Conservation (phyloP, 2,329 filamentous ascomycete species). For the Clarireedia hainanense region DNA sequence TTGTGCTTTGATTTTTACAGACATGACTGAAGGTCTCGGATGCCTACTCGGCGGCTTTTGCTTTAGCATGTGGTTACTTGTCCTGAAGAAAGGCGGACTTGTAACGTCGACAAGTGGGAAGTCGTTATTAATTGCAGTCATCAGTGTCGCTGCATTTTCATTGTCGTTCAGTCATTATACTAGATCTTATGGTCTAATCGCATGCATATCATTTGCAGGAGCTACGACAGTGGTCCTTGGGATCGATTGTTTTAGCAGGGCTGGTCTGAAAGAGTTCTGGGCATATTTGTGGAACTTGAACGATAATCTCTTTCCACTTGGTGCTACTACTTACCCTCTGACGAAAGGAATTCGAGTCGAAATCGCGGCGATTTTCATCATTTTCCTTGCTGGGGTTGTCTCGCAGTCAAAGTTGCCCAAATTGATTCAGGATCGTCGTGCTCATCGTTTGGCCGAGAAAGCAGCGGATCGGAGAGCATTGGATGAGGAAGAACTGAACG, state of each 20-base stretch:
- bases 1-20: constrained; percentile 68
- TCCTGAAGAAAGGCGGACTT: constrained; percentile 67
- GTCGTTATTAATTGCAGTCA: constrained; percentile 65
- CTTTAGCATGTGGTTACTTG: constrained; percentile 65
- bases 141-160: constrained; percentile 61
- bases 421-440: constrained; percentile 57
- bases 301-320: constrained; percentile 67
- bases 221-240: constrained; percentile 73
- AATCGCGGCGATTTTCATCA: constrained; percentile 66
- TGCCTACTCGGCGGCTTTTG: constrained; percentile 36
- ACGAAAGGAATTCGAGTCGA: constrained; percentile 84
- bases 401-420: constrained; percentile 86
- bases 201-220: constrained; percentile 70
- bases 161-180: constrained; percentile 74
- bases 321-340: constrained; percentile 71
- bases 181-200: constrained; percentile 69
- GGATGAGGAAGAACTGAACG: constrained; percentile 59
- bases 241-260: constrained; percentile 82
- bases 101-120: constrained; percentile 55
- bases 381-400: constrained; percentile 67
- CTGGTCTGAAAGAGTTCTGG: constrained; percentile 96
- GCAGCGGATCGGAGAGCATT: constrained; percentile 46
- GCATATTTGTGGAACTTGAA: constrained; percentile 85
- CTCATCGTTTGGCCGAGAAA: constrained; percentile 42
- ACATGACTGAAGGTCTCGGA: constrained; percentile 72